phyloP scores from a whole-genome alignment of 768 basidiomycete species.

The Lanmaoa rubissima region DNA sequence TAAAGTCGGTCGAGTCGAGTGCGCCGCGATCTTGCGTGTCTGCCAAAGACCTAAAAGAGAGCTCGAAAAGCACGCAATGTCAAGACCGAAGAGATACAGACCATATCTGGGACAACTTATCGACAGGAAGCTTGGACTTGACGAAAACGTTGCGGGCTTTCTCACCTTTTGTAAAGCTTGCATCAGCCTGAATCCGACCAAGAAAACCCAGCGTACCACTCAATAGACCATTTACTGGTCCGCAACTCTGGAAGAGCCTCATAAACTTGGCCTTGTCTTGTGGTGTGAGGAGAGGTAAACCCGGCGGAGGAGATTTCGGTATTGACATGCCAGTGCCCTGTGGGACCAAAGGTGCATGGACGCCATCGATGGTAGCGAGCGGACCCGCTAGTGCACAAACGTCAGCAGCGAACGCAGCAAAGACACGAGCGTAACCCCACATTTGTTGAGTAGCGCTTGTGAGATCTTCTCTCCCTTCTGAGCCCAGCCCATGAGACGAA shows the following conservation, averaged over 20 bases:
- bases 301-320: constrained; percentile 58
- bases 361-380: constrained; percentile 74
- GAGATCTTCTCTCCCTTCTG: constrained; percentile 79
- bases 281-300: constrained; percentile 66
- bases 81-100: constrained; percentile 34
- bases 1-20: constrained; percentile 89
- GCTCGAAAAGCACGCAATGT: neutral
- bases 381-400: constrained; percentile 64
- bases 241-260: constrained; percentile 69
- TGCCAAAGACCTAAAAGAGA: constrained; percentile 72
- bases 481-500: constrained; percentile 91
- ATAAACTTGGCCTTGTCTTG: constrained; percentile 86
- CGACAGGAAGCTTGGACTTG: constrained; percentile 84
- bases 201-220: constrained; percentile 51
- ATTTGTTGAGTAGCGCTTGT: constrained; percentile 60
- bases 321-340: constrained; percentile 55
- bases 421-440: constrained; percentile 45
- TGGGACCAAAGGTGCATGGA: constrained; percentile 48
- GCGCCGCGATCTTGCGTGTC: constrained; percentile 90
- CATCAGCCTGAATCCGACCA: neutral
- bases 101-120: constrained; percentile 93
- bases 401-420: constrained; percentile 18
- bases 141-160: constrained; percentile 90
- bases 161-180: constrained; percentile 47
- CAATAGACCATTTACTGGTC: constrained; percentile 74